Conservation (phyloP, 2,329 filamentous ascomycete species). For the Verruconis gallopava region DNA sequence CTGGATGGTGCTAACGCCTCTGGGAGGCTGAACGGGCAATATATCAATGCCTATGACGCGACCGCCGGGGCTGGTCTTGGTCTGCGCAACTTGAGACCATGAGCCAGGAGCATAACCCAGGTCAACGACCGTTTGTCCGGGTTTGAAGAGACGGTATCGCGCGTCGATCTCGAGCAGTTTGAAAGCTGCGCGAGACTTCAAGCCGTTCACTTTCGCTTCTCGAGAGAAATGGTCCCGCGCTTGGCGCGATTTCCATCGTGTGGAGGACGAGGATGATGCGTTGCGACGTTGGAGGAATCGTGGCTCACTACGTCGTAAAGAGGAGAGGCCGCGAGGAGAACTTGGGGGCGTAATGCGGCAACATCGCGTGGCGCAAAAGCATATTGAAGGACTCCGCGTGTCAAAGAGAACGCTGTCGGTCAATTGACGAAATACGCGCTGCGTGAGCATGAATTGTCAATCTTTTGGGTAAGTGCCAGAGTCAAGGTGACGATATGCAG, state of each 20-base stretch:
- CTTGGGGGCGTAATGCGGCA: conserved; percentile 4
- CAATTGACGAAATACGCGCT: conserved; percentile 23
- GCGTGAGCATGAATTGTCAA: conserved; percentile 28
- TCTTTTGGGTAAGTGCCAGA: too few species aligned
- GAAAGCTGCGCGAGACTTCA: conserved; percentile 87
- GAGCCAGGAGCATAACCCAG: conserved; percentile 64
- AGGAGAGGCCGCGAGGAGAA: too few species aligned
- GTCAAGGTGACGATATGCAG: too few species aligned
- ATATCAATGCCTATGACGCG: conserved; percentile 86
- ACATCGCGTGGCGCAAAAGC: too few species aligned
- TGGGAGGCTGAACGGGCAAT: conserved; percentile 80
- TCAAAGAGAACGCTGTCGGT: conserved; percentile 22
- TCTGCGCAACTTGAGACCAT: conserved; percentile 40
- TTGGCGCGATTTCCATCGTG: conserved; percentile 74
- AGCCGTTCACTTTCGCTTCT: conserved; percentile 61
- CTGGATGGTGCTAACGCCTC: conserved; percentile 86
- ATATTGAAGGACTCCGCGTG: too few species aligned
- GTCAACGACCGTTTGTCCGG: conserved; percentile 78
- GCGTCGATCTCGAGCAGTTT: conserved; percentile 85
- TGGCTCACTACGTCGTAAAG: background rate
- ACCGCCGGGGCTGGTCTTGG: conserved; percentile 30
- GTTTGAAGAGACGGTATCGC: conserved; percentile 65
- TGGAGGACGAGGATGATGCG: conserved; percentile 41
- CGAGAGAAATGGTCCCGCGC: conserved; percentile 56
- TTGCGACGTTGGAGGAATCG: background rate